Base-by-base conservation (phyloP, 2,329 filamentous ascomycete species). In the Diplodia intermedia region DNA sequence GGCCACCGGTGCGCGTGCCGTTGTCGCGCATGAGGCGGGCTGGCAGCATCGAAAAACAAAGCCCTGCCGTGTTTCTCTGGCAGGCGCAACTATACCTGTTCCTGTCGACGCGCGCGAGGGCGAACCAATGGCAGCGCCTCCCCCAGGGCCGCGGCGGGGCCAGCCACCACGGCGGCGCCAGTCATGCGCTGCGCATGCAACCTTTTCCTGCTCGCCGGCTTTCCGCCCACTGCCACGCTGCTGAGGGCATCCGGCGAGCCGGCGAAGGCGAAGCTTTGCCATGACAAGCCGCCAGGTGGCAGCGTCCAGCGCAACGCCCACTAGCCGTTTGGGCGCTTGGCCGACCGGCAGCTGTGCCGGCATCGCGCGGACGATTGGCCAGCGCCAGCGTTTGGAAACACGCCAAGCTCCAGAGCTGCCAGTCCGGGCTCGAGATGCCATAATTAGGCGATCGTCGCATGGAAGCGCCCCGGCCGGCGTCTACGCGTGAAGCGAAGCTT, bases 401-500 rank as follows among this genome's bases (percentile, higher is more conserved):
- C 60, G 60, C 43, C 60, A 63, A 63, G 60, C 60, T 63, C 18
- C 23, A n/a, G 18, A 52, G 40, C 60, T 63, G 60, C 40, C 57
- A 14, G 40, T 61, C 26, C 3, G 55, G 52, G 52, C 26, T 55
- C 33, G 36, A 12, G 23, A 43, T 12, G n/a, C 56, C 36, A 63
- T 36, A 52, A 26, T 52, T 63, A 63, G 60, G 29, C 47, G 60
- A 63, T 63, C 60, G 43, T 23, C 60, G 60, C 60, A 63, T 52
- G 60, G 60, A 38, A 63, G 26, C 36, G 38, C 40, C 29, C 23
- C 20, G 29, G 31, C 4, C 40, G 56, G 40, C 56, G 56, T 40
- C 55, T 60, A 63, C 52, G 60, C 60, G 29, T 63, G 60, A 52
- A 31, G 15, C 18, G 57, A 62, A 62, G 57, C 57, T 62, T 62